Conservation (phyloP, 83 land plant species). For the Picea abies region DNA sequence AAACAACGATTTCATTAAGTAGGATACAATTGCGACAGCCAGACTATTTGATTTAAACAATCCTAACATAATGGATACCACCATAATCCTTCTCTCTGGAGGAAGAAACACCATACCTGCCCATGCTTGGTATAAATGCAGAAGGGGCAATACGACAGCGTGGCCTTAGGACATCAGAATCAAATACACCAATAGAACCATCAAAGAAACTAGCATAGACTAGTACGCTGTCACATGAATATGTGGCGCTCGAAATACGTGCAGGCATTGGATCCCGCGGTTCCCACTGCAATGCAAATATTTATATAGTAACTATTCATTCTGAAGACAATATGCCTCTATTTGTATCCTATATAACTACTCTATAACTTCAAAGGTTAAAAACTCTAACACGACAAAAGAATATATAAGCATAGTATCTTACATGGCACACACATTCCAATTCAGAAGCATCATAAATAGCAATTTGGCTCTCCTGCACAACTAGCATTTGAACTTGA, state of each 20-base stretch:
- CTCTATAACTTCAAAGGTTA: not conserved
- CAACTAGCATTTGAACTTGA: conserved; percentile 69
- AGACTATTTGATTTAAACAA: conserved; percentile 23
- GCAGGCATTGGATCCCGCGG: conserved; percentile 28
- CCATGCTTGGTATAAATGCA: conserved; percentile 25
- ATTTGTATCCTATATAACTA: too few species aligned
- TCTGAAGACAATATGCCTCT: too few species aligned
- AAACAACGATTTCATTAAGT: not conserved
- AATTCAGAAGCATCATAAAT: conserved; percentile 69
- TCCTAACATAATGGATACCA: too few species aligned
- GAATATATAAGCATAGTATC: not conserved
- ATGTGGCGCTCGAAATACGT: conserved; percentile 41
- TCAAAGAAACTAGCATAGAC: conserved; percentile 49
- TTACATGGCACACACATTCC: conserved; percentile 59
- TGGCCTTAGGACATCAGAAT: conserved; percentile 36
- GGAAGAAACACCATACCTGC: too few species aligned
- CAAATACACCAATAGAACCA: conserved; percentile 43
- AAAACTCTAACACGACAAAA: not conserved
- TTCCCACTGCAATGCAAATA: conserved; percentile 39
- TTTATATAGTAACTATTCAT: not conserved
- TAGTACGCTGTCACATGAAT: conserved; percentile 47
- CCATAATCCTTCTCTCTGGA: too few species aligned
- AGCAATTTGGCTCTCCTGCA: conserved; percentile 77
- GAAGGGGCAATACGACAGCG: conserved; percentile 28
- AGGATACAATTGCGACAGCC: too few species aligned